These are phyloP conservation scores for Cymbopogon citratus DNA, from an alignment of 176 grass and related monocot species.

Conservation along the genomic window DNA sequence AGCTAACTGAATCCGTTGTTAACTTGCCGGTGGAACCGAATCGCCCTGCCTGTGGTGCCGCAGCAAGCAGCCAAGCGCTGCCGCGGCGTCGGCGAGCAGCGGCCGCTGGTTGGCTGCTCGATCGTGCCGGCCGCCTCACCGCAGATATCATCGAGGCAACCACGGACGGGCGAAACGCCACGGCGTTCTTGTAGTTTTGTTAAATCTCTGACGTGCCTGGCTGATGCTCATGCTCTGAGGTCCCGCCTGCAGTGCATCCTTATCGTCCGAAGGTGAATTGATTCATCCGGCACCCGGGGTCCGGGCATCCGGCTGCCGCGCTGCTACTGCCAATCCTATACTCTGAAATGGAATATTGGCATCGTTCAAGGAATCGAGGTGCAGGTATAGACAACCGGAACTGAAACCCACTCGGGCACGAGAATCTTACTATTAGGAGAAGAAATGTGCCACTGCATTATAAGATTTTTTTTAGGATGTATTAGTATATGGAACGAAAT, in stretches of 20 bases:
- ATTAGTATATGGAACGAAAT: too few species aligned
- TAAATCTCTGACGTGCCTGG: background rate
- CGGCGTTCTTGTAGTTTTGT: background rate
- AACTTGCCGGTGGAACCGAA: slow-evolving; percentile 1
- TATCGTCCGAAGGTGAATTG: background rate
- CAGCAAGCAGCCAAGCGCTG: background rate
- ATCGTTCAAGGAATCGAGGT: background rate
- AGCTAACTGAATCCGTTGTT: background rate
- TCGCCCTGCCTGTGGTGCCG: background rate
- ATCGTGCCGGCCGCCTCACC: too few species aligned
- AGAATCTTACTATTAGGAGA: background rate
- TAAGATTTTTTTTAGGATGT: too few species aligned
- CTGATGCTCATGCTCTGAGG: background rate
- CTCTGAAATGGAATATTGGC: background rate
- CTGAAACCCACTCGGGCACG: background rate
- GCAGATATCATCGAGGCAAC: too few species aligned
- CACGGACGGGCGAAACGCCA: background rate
- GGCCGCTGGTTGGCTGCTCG: background rate
- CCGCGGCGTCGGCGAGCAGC: background rate
- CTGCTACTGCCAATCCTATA: too few species aligned
- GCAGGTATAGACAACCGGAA: background rate
- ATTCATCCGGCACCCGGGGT: background rate
- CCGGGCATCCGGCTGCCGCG: background rate
- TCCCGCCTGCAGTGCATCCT: background rate
- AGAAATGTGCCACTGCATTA: too few species aligned